Base-by-base conservation (phyloP, 2,329 filamentous ascomycete genomes). In the Fonsecaea multimorphosa region DNA sequence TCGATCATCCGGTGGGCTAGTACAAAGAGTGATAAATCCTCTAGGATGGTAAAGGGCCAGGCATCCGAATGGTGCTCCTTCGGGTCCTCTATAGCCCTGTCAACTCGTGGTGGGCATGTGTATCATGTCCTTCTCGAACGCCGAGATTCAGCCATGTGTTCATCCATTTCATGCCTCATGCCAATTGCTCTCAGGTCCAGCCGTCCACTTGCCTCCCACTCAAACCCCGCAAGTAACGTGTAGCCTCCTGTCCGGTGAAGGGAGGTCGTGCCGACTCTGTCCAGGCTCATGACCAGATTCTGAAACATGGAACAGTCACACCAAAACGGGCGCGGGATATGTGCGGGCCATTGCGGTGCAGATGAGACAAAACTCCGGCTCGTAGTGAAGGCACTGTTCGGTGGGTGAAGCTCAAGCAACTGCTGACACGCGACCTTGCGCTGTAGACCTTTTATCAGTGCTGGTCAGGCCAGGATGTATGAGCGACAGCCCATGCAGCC, bases 221-320 rank as follows among this genome's bases (percentile, higher is more conserved):
- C 5, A n/a, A n/a, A 22, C 19, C 19, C 6, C 4, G 19, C 19
- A 27, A 11, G 19, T 2, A 11, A 49, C 3, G 44, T 40, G 44
- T 27, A 12, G n/a, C 3, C 19, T 49, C 44, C 44, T 14, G 9
- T 14, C 6, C 44, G 5, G 19, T 24, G 19, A 22, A 49, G 44
- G 19, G 24, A 1, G 44, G 27, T 11, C 12, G 7, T 16, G 16
- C 19, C 12, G 51, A 27, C 22, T 31, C 51, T 54, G 27, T 32
- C 11, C 3, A 32, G 12, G 14, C 51, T 54, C 31, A n/a, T 32
- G 51, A 34, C 51, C 51, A 32, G 7, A n/a, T 31, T 31, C 14
- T 54, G 51, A n/a, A 54, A 54, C 51, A 54, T 32, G 24, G 8
- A 34, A 6, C 22, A 54, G 51, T 54, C 31, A 24, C 24, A n/a